Percentiles rank a stretch among this genome's conserved stretches.
These are phyloP conservation scores for Neurospora sp. DNA, from an alignment of 495 filamentous ascomycete genomes.

Conservation along the genomic window DNA sequence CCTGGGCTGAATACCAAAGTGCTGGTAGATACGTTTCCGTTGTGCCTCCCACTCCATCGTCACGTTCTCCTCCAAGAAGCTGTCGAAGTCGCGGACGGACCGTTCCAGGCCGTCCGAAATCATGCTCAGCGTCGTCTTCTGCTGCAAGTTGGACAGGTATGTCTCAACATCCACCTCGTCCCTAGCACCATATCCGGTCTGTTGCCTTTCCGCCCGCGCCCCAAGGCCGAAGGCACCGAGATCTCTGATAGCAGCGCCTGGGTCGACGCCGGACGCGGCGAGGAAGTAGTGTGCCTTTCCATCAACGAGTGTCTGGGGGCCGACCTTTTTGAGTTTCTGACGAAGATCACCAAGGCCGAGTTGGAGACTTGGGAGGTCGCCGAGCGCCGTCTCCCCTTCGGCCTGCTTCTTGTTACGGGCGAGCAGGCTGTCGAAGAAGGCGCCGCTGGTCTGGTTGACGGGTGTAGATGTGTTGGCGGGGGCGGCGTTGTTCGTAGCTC, in stretches of 20 bases:
- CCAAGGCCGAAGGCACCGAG: constrained; percentile 48
- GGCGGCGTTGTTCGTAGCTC: background rate
- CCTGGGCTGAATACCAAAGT: constrained; percentile 77
- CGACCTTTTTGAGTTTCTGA: constrained; percentile 70
- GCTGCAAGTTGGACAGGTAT: constrained; percentile 73
- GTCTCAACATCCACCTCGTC: constrained; percentile 70
- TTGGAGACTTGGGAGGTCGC: constrained; percentile 61
- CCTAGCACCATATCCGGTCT: background rate
- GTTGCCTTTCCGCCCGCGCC: constrained; percentile 23
- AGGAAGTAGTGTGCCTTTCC: constrained; percentile 80
- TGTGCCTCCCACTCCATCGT: constrained; percentile 93
- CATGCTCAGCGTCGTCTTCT: constrained; percentile 84
- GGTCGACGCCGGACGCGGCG: constrained; percentile 78
- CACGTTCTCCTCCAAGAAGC: constrained; percentile 86
- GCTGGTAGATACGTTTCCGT: constrained; percentile 82
- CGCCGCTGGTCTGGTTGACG: constrained; percentile 29
- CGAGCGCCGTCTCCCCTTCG: constrained; percentile 40
- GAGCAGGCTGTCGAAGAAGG: constrained; percentile 81
- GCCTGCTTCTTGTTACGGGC: constrained; percentile 62
- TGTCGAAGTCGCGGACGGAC: constrained; percentile 80
- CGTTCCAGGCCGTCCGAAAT: constrained; percentile 79
- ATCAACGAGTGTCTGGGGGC: constrained; percentile 41
- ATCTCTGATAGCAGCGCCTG: constrained; percentile 66
- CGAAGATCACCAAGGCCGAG: constrained; percentile 80
- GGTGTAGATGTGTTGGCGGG: constrained; percentile 3